phyloP scores from a whole-genome alignment of 805 yeast species.

The Yueomyces sinensis region DNA sequence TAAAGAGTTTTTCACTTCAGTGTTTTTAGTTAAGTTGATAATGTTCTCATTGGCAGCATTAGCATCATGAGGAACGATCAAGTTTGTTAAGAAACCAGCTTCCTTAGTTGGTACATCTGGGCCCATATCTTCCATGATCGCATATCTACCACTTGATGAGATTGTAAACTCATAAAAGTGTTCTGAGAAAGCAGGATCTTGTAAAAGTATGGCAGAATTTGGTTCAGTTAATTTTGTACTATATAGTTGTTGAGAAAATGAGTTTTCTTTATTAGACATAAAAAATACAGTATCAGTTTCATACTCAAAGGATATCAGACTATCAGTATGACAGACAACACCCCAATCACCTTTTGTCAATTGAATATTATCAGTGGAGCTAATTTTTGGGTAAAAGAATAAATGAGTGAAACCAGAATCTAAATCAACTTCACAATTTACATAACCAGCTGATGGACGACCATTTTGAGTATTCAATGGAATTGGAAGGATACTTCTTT shows the following conservation, averaged over 20 bases:
- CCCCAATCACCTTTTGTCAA: constrained; percentile 36
- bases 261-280: constrained; percentile 33
- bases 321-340: constrained; percentile 17
- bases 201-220: constrained; percentile 7
- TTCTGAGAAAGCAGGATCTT: constrained; percentile 9
- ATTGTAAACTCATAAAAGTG: constrained; percentile 33
- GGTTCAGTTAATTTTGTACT: constrained; percentile 27
- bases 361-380: constrained; percentile 27
- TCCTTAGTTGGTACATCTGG: constrained; percentile 14
- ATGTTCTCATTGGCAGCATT: background rate
- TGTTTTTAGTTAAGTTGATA: constrained; percentile 8
- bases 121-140: constrained; percentile 15
- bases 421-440: constrained; percentile 43
- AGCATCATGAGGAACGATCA: constrained; percentile 4
- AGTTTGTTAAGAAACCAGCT: constrained; percentile 13
- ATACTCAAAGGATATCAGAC: constrained; percentile 32
- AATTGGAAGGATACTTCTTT: constrained; percentile 26
- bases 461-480: constrained; percentile 24
- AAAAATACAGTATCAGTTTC: constrained; percentile 39
- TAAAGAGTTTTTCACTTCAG: constrained; percentile 8
- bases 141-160: constrained; percentile 43
- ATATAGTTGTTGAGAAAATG: constrained; percentile 46
- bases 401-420: constrained; percentile 46
- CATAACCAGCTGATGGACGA: constrained; percentile 35
- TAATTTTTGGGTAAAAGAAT: constrained; percentile 40